Percentiles rank a stretch among this genome's conserved stretches.
Evolutionary conservation across 306 rosid genomes (phyloP).

Genomic region (Quercus parvula): DNA sequence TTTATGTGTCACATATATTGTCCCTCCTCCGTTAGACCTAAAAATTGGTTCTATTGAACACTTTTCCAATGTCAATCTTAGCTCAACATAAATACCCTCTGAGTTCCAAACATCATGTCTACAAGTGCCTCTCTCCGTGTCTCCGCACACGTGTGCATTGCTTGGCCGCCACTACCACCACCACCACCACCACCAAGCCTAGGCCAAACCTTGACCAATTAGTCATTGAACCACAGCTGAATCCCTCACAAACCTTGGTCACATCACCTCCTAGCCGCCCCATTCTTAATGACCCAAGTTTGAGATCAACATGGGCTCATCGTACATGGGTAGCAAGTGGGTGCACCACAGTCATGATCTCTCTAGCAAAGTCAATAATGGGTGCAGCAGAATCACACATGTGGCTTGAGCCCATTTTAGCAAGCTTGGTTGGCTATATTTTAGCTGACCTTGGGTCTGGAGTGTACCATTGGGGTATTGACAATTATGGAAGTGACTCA

Average conservation of each 20-base stretch:
- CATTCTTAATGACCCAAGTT: slow-evolving; percentile 38
- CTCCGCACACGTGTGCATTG: slow-evolving; percentile 20
- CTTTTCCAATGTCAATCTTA: slow-evolving; percentile 56
- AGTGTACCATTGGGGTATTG: slow-evolving; percentile 89
- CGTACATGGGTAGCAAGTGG: slow-evolving; percentile 80
- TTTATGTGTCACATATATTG: background rate
- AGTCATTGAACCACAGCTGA: slow-evolving; percentile 21
- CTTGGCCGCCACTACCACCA: background rate
- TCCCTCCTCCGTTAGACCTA: background rate
- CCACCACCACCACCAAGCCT: slow-evolving; percentile 22
- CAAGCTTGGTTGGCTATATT: slow-evolving; percentile 56
- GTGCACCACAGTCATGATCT: slow-evolving; percentile 39
- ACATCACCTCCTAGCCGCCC: slow-evolving; percentile 19
- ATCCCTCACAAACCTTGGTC: background rate
- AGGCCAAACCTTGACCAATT: slow-evolving; percentile 20
- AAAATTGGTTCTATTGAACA: slow-evolving; percentile 16
- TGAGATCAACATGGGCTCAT: slow-evolving; percentile 74
- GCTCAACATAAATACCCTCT: slow-evolving; percentile 45
- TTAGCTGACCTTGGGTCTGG: slow-evolving; percentile 88
- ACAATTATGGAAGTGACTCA: slow-evolving; percentile 63
- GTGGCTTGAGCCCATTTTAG: slow-evolving; percentile 46
- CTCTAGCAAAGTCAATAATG: slow-evolving; percentile 46
- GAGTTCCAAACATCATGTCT: slow-evolving; percentile 22
- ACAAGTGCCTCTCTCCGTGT: background rate
- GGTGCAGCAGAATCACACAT: slow-evolving; percentile 33